phyloP scores from a whole-genome alignment of 176 grass and related monocot genomes.

The Musa acuminata region DNA sequence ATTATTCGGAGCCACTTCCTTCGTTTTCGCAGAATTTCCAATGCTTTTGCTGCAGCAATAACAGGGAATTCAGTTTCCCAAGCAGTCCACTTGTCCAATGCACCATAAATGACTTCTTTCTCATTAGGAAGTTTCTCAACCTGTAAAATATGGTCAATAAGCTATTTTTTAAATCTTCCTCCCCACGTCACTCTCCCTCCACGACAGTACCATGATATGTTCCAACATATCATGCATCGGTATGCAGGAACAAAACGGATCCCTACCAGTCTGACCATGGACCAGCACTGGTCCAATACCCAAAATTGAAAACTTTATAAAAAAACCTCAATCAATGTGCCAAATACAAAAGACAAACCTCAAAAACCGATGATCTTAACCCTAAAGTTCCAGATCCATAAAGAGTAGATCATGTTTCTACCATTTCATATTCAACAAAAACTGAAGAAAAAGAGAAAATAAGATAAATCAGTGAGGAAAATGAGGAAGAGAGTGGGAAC shows the following conservation, averaged over 20 bases:
- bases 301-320: too few relatives aligned
- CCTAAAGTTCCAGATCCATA: background rate
- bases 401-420: background rate
- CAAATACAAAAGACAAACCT: background rate
- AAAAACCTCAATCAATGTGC: background rate
- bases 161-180: background rate
- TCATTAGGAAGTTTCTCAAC: slow-evolving; percentile 65
- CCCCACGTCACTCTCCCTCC: background rate
- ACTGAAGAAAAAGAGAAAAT: background rate
- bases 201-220: background rate
- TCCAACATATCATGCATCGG: too few relatives aligned
- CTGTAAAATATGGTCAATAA: slow-evolving; percentile 40
- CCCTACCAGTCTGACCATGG: too few relatives aligned
- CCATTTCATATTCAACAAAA: background rate
- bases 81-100: slow-evolving; percentile 83
- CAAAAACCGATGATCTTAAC: background rate
- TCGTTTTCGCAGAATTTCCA: slow-evolving; percentile 58
- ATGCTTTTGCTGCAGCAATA: slow-evolving; percentile 67
- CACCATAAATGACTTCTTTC: slow-evolving; percentile 61
- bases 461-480: background rate
- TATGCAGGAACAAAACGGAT: too few relatives aligned
- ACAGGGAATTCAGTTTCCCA: slow-evolving; percentile 77
- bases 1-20: slow-evolving; percentile 68
- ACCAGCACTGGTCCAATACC: too few relatives aligned
- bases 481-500: background rate